These are phyloP conservation scores for Phaseolus lunatus DNA, from an alignment of 306 rosid genomes.

Conservation along the genomic window DNA sequence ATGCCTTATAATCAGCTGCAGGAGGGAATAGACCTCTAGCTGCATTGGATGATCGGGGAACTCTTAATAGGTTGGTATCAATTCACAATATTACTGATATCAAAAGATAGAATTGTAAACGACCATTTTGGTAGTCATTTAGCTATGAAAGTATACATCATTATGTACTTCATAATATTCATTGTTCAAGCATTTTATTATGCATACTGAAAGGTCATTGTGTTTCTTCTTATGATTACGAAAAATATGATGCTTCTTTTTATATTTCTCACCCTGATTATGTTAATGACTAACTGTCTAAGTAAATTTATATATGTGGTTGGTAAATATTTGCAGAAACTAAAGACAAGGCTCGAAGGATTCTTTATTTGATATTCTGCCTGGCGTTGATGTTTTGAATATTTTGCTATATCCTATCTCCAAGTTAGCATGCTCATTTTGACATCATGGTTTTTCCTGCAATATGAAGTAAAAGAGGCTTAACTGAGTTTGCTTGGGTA, in stretches of 20 bases:
- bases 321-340: slow-evolving; percentile 8
- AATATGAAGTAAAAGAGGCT: too few relatives aligned
- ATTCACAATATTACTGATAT: neutral
- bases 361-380: slow-evolving; percentile 33
- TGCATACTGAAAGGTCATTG: neutral
- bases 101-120: neutral
- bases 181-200: neutral
- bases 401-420: too few relatives aligned
- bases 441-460: too few relatives aligned
- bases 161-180: neutral
- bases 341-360: slow-evolving; percentile 5
- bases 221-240: neutral
- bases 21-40: too few relatives aligned
- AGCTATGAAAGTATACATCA: neutral
- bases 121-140: neutral
- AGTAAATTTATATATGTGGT: neutral
- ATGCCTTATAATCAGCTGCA: neutral
- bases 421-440: neutral
- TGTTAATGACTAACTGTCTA: neutral
- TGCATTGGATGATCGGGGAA: too few relatives aligned
- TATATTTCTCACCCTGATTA: neutral
- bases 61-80: too few relatives aligned
- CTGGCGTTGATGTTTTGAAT: slow-evolving; percentile 15
- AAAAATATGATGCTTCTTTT: neutral
- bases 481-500: too few relatives aligned